Evolutionary conservation across 2,329 filamentous ascomycete species (phyloP).

Genomic region (Drechslerella coelobrocha): DNA sequence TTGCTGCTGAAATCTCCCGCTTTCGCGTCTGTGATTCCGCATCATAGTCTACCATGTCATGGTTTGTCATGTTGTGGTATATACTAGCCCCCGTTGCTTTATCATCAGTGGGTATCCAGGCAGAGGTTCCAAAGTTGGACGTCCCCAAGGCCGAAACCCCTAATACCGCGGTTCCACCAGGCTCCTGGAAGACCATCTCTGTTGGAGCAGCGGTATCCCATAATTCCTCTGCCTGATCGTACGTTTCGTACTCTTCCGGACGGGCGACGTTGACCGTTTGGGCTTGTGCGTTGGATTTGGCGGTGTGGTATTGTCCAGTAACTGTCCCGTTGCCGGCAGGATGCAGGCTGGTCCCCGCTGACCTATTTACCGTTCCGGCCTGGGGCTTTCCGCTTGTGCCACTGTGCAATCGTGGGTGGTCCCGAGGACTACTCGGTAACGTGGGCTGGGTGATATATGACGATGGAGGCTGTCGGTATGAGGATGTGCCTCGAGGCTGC

Average conservation of each 20-base stretch:
- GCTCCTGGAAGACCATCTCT: conserved; percentile 35
- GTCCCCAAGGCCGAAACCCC: conserved; percentile 28
- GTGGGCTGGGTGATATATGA: conserved; percentile 47
- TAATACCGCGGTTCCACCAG: conserved; percentile 16
- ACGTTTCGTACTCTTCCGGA: conserved; percentile 46
- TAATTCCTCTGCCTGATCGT: conserved; percentile 37
- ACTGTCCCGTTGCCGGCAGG: conserved; percentile 7
- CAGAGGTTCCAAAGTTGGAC: conserved; percentile 42
- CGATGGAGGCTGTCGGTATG: conserved; percentile 35
- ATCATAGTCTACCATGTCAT: conserved; percentile 48
- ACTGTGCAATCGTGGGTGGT: conserved; percentile 15
- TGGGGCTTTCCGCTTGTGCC: neutral
- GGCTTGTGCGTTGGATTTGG: conserved; percentile 8
- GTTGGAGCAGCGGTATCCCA: conserved; percentile 46
- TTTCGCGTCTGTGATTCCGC: conserved; percentile 6
- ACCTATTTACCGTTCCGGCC: neutral
- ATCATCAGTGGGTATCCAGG: conserved; percentile 35
- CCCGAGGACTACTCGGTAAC: conserved; percentile 40
- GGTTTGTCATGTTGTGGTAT: conserved; percentile 10
- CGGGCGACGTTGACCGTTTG: conserved; percentile 18
- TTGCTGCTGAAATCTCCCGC: neutral
- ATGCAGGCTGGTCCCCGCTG: neutral
- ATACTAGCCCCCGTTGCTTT: conserved; percentile 1
- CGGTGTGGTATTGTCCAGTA: conserved; percentile 19
- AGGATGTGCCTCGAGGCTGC: conserved; percentile 32